Base-by-base conservation (phyloP, 192 early-diverging fungal genomes). In the Ambispora gerdemannii region DNA sequence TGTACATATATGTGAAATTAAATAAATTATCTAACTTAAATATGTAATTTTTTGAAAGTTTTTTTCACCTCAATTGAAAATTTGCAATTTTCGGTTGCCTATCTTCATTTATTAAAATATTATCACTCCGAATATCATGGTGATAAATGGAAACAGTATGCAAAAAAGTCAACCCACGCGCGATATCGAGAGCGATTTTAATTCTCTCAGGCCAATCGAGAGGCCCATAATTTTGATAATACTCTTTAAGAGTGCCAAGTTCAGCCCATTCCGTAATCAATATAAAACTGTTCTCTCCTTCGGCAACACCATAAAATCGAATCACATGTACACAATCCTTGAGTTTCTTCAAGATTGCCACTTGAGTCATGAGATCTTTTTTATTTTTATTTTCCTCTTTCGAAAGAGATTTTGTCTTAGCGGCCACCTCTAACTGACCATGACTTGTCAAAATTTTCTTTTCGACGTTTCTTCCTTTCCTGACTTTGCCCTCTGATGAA, bases 261-360 rank as follows among this genome's bases (percentile, higher is more conserved):
- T 70, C 68, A 30, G 47, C 35, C 68, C 68, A 70, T 60, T 70
- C 68, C 6, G 68, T 70, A 19, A 70, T 52, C 53, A 70, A 30
- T 56, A 51, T 49, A 24, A 60, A 34, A n/a, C 10, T 38, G 24
- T 50, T 50, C 24, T n/a, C 56, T 31, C 43, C 38, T 34, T 60
- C 24, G n/a, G 43, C 20, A 0, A 70, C 32, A 32, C 68, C 68
- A 60, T 60, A 59, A 60, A 70, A 70, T 50, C 43, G 25, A 47
- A 59, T 10, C n/a, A 70, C 60, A 50, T 60, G 30, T 70, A 30
- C 22, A 20, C 51, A 58, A 17, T 60, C 53, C 38, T 70, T 70
- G n/a, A 70, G 22, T 60, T 70, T 59, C 13, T 70, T 58, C 30
- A 60, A 70, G 10, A 70, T 70, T 22, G 36, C 36, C 7, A 60